These are phyloP conservation scores for Thyridium curvatum DNA, from an alignment of 2,329 filamentous ascomycete genomes.

Conservation along the genomic window DNA sequence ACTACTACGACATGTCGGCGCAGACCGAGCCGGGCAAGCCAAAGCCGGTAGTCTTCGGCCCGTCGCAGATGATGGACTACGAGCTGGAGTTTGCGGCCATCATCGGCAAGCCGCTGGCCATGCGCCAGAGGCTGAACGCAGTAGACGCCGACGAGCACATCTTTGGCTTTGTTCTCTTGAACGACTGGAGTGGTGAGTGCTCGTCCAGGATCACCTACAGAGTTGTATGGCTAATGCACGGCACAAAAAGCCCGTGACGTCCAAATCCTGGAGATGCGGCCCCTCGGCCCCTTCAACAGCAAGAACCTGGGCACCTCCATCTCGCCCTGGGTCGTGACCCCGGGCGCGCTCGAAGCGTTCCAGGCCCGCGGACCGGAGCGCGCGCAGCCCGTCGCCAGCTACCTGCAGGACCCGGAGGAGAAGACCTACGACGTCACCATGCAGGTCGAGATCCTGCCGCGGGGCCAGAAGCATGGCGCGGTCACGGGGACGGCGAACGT, in stretches of 20 bases:
- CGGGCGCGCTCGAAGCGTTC: conserved; percentile 55
- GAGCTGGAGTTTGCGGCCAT: conserved; percentile 38
- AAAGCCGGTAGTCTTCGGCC: conserved; percentile 17
- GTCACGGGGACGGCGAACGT: conserved; percentile 22
- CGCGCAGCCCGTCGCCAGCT: conserved; percentile 16
- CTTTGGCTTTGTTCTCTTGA: conserved; percentile 56
- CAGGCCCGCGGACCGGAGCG: conserved; percentile 30
- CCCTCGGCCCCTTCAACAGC: conserved; percentile 53
- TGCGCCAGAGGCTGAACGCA: conserved; percentile 27
- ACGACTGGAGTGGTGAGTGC: conserved; percentile 51
- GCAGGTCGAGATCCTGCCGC: conserved; percentile 18
- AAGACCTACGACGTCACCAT: conserved; percentile 26
- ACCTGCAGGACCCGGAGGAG: conserved; percentile 24
- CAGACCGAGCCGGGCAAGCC: conserved; percentile 2
- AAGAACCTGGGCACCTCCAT: conserved; percentile 56
- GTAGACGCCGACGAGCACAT: conserved; percentile 51
- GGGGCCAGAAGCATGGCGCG: conserved; percentile 4
- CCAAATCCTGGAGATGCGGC: conserved; percentile 54
- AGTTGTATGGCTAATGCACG: too few species aligned
- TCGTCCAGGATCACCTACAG: too few species aligned
- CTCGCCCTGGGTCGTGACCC: conserved; percentile 55
- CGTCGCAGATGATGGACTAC: conserved; percentile 29
- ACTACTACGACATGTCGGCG: conserved; percentile 22
- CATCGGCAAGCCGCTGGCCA: conserved; percentile 30
- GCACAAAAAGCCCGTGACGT: conserved; percentile 57